Percentiles rank a stretch among this genome's conserved stretches.
Evolutionary conservation across 2,329 filamentous ascomycete species (phyloP).

Genomic region (Mycosphaerelloides madeirae): DNA sequence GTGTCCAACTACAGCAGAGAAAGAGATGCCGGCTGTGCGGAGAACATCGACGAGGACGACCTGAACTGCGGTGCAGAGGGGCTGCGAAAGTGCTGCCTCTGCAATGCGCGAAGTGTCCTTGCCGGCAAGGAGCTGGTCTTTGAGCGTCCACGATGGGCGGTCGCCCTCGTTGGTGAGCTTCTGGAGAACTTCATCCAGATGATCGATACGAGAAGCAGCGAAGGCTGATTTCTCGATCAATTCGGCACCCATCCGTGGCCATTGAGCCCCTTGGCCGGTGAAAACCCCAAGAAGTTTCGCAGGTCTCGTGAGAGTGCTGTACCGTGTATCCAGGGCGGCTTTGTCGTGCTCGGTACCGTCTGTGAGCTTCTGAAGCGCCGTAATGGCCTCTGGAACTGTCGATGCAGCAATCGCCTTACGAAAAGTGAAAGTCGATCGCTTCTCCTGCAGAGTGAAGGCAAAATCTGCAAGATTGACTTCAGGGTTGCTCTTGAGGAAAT

Average conservation of each 20-base stretch:
- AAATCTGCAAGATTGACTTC: constrained; percentile 7
- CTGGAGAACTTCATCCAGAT: constrained; percentile 11
- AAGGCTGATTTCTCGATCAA: constrained; percentile 15
- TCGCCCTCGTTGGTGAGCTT: constrained; percentile 8
- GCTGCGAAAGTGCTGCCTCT: constrained; percentile 43
- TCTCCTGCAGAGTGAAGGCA: constrained; percentile 38
- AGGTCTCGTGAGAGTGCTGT: not conserved
- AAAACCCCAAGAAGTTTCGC: constrained; percentile 15
- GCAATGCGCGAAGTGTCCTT: constrained; percentile 26
- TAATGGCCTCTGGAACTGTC: not conserved
- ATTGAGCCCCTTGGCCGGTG: constrained; percentile 19
- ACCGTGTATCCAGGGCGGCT: not conserved
- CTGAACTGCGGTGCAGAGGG: constrained; percentile 53
- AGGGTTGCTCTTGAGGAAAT: constrained; percentile 1
- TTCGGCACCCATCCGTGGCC: constrained; percentile 11
- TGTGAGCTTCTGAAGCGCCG: not conserved
- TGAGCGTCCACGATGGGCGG: constrained; percentile 26
- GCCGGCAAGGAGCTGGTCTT: constrained; percentile 43
- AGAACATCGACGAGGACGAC: constrained; percentile 46
- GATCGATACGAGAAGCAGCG: constrained; percentile 16
- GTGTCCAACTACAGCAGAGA: constrained; percentile 29
- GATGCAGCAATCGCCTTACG: not conserved
- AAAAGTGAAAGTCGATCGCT: not conserved
- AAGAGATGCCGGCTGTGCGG: constrained; percentile 17
- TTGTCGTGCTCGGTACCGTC: not conserved